Conservation (phyloP, 495 filamentous ascomycete genomes). For the Neurospora africana region DNA sequence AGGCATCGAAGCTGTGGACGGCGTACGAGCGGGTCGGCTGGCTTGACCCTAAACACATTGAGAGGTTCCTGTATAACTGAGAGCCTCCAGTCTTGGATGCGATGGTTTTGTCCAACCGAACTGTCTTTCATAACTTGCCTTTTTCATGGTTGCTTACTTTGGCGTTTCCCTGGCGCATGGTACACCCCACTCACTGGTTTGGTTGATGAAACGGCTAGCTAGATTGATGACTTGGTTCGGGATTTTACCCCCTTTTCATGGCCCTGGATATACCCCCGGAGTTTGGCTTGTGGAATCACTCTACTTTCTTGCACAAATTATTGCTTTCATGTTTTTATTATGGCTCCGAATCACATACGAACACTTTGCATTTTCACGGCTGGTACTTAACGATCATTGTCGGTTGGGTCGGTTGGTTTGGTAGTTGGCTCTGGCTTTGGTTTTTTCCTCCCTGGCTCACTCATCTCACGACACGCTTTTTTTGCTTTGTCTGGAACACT, state of each 20-base stretch:
- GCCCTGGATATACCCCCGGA: background rate
- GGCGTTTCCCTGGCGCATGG: slow-evolving; percentile 1
- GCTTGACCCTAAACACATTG: slow-evolving; percentile 59
- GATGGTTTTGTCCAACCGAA: slow-evolving; percentile 6
- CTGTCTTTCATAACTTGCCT: background rate
- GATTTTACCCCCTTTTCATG: background rate
- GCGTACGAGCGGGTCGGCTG: slow-evolving; percentile 86
- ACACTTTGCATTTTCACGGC: background rate
- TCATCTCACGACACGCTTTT: background rate
- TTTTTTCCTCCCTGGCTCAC: background rate
- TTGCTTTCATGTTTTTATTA: background rate
- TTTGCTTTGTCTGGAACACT: background rate
- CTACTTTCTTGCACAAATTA: background rate
- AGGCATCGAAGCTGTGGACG: slow-evolving; percentile 90
- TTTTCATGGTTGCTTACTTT: background rate
- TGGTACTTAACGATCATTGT: background rate
- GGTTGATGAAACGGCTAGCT: background rate
- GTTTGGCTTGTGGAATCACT: background rate
- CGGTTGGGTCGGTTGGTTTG: background rate
- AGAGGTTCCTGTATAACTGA: slow-evolving; percentile 32
- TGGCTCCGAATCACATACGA: slow-evolving; percentile 3
- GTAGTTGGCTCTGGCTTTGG: background rate
- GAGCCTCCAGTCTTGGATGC: background rate
- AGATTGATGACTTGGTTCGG: background rate
- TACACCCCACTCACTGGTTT: background rate